A percentile compares a stretch with the other conserved stretches of the same genome.
Evolutionary conservation across 768 basidiomycete genomes (phyloP).

Genomic region (Coprinellus aureogranulatus): DNA sequence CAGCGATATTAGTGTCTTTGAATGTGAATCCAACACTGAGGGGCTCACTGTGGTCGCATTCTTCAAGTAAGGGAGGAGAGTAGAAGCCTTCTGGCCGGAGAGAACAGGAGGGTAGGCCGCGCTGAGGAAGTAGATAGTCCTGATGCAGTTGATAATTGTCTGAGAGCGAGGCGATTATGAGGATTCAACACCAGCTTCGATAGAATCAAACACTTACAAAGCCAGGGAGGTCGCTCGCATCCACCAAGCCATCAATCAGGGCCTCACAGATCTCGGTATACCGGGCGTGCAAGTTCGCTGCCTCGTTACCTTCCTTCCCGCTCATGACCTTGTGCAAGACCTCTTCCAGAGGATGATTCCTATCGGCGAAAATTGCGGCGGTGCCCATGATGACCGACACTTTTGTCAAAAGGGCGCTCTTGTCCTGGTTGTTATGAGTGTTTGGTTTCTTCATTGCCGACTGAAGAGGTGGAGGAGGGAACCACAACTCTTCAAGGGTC

Average conservation of each 20-base stretch:
- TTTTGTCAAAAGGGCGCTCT: slow-evolving; percentile 55
- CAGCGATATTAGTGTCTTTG: not conserved
- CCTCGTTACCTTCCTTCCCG: slow-evolving; percentile 62
- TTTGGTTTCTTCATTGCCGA: slow-evolving; percentile 35
- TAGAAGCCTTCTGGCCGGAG: slow-evolving; percentile 79
- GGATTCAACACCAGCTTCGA: not conserved
- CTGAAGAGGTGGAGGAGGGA: slow-evolving; percentile 41
- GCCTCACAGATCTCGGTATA: slow-evolving; percentile 82
- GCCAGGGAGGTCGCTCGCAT: slow-evolving; percentile 75
- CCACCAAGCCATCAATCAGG: slow-evolving; percentile 85
- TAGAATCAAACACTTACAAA: slow-evolving; percentile 50
- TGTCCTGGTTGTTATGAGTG: slow-evolving; percentile 40
- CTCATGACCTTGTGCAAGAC: slow-evolving; percentile 79
- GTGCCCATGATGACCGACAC: slow-evolving; percentile 86
- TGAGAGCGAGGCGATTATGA: slow-evolving; percentile 25
- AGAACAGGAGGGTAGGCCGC: slow-evolving; percentile 82
- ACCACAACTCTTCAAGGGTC: slow-evolving; percentile 90
- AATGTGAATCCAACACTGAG: not conserved
- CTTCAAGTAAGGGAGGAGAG: slow-evolving; percentile 87
- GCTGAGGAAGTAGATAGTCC: slow-evolving; percentile 80
- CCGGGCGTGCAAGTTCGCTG: slow-evolving; percentile 54
- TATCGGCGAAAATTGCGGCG: slow-evolving; percentile 76
- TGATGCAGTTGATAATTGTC: slow-evolving; percentile 81
- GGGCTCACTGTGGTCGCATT: slow-evolving; percentile 67
- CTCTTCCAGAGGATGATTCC: slow-evolving; percentile 81